Percentiles rank a stretch among this genome's conserved stretches.
These are phyloP conservation scores for Pyrenochaeta sp. DNA, from an alignment of 2,329 filamentous ascomycete species.

Conservation along the genomic window DNA sequence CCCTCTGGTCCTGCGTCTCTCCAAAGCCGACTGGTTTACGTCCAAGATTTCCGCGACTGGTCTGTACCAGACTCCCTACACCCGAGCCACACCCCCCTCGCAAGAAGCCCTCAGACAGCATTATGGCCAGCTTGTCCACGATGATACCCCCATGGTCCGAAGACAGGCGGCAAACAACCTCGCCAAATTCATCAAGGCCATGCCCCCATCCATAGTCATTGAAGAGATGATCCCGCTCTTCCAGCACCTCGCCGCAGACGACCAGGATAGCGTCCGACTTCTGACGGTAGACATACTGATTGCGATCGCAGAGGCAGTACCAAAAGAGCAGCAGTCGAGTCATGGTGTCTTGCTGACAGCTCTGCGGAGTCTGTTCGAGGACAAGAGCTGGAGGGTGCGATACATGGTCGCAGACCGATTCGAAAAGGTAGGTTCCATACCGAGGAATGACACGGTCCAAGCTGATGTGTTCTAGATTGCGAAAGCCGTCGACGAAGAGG, in stretches of 20 bases:
- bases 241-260: constrained; percentile 93
- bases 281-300: constrained; percentile 97
- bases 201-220: constrained; percentile 89
- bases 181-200: constrained; percentile 96
- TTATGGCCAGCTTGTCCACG: constrained; percentile 91
- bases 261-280: constrained; percentile 96
- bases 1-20: constrained; percentile 90
- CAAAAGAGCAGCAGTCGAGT: constrained; percentile 96
- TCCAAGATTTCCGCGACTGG: constrained; percentile 98
- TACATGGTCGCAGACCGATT: constrained; percentile 99
- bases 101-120: constrained; percentile 93
- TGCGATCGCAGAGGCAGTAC: constrained; percentile 93
- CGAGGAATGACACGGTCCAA: constrained; percentile 19
- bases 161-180: constrained; percentile 96
- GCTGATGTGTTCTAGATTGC: constrained; percentile 72
- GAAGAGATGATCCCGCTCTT: constrained; percentile 99
- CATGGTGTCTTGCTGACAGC: constrained; percentile 92
- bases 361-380: constrained; percentile 91
- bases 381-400: constrained; percentile 98
- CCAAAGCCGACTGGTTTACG: constrained; percentile 99
- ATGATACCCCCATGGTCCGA: constrained; percentile 99
- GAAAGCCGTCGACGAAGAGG: constrained; percentile 97
- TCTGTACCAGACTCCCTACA: constrained; percentile 92
- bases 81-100: constrained; percentile 83
- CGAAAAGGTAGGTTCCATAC: constrained; percentile 74